These are phyloP conservation scores for Nicotiana paniculata DNA, from an alignment of 257 asterid genomes.

Conservation along the genomic window DNA sequence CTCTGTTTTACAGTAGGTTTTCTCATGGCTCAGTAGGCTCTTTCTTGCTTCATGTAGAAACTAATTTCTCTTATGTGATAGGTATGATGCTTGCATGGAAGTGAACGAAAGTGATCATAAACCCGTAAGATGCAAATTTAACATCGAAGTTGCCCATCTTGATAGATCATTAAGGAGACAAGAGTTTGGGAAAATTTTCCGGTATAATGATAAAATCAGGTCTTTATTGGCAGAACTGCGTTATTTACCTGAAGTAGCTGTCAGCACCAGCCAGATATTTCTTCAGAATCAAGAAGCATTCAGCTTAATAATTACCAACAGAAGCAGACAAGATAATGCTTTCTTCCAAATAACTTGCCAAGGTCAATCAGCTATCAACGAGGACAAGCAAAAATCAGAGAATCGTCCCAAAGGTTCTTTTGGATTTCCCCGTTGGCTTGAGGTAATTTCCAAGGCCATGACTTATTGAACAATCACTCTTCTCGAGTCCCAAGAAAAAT, in stretches of 20 bases:
- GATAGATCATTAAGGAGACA: constrained; percentile 78
- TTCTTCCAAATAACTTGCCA: constrained; percentile 63
- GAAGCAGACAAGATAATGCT: constrained; percentile 50
- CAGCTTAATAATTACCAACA: constrained; percentile 61
- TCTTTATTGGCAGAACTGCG: constrained; percentile 47
- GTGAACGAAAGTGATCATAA: constrained; percentile 96
- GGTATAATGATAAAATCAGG: constrained; percentile 36
- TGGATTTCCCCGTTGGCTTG: constrained; percentile 93
- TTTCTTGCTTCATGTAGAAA: neutral
- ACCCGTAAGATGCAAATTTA: constrained; percentile 84
- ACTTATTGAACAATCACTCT: neutral
- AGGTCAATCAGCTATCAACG: constrained; percentile 63
- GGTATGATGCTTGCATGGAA: constrained; percentile 94
- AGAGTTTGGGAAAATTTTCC: constrained; percentile 60
- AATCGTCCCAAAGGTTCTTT: constrained; percentile 59
- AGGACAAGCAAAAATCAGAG: constrained; percentile 37
- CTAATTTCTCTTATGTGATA: constrained; percentile 11
- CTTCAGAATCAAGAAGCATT: constrained; percentile 70
- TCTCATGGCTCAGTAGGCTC: neutral
- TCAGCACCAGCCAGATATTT: constrained; percentile 41
- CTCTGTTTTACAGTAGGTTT: constrained; percentile 65
- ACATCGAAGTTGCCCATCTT: constrained; percentile 65
- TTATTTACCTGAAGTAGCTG: constrained; percentile 53
- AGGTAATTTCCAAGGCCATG: constrained; percentile 36
- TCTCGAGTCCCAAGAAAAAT: neutral